Percentiles rank a stretch among this genome's conserved stretches.
Evolutionary conservation across 345 rosid species (phyloP).

Genomic region (Hypericum androsaemum): DNA sequence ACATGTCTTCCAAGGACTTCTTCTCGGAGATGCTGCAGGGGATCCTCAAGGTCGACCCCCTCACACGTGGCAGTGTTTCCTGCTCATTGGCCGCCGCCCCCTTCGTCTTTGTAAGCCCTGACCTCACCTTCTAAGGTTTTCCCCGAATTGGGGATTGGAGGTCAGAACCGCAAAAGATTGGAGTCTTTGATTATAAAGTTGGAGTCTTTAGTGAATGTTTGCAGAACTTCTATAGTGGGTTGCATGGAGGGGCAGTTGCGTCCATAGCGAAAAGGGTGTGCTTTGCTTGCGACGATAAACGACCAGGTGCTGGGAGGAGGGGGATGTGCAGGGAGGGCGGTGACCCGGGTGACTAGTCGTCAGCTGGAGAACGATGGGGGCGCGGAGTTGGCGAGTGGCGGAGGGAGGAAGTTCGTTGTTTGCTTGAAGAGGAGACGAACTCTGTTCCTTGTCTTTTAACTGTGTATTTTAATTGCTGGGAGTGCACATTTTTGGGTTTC

Average conservation of each 20-base stretch:
- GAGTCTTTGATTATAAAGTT: too few species aligned
- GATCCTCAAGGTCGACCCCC: conserved; percentile 29
- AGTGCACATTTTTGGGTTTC: too few species aligned
- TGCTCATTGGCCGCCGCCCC: conserved; percentile 52
- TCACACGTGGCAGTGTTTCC: conserved; percentile 46
- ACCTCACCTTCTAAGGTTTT: neutral
- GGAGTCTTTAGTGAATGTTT: neutral
- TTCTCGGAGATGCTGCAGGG: conserved; percentile 39
- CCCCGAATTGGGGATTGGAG: neutral
- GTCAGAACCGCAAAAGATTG: too few species aligned
- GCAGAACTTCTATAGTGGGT: conserved; percentile 42
- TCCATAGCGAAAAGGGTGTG: conserved; percentile 60
- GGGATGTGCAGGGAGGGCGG: too few species aligned
- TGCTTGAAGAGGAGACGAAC: too few species aligned
- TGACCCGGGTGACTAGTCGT: too few species aligned
- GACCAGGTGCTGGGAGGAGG: too few species aligned
- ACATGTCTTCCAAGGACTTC: conserved; percentile 20
- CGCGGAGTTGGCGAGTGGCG: too few species aligned
- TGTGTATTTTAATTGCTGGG: too few species aligned
- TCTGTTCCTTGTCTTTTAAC: too few species aligned
- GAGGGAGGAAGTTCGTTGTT: too few species aligned
- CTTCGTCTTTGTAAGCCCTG: conserved; percentile 31
- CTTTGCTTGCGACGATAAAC: conserved; percentile 54
- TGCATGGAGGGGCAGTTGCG: conserved; percentile 68
- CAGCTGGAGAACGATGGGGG: too few species aligned